Evolutionary conservation across 768 basidiomycete genomes (phyloP).

Genomic region (Atractiella rhizophila): DNA sequence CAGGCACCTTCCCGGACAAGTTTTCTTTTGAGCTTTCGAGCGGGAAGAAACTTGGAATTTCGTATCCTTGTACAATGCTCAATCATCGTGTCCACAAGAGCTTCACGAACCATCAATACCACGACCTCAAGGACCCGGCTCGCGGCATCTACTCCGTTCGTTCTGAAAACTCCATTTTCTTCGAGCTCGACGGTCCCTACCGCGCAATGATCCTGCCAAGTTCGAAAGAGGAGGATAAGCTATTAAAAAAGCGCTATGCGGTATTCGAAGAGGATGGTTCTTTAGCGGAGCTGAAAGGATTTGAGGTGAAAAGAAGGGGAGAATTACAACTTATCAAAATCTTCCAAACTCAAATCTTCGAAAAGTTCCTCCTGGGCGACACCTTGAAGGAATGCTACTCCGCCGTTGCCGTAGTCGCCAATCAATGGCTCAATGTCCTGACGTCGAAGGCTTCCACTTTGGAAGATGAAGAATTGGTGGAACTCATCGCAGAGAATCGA

Average conservation of each 20-base stretch:
- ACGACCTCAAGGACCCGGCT: constrained; percentile 51
- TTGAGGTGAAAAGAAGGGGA: constrained; percentile 92
- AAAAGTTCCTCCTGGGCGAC: constrained; percentile 76
- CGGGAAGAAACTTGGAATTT: constrained; percentile 68
- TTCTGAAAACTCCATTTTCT: constrained; percentile 96
- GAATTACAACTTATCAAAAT: constrained; percentile 97
- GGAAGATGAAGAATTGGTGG: constrained; percentile 73
- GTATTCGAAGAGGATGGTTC: constrained; percentile 96
- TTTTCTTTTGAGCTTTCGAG: constrained; percentile 75
- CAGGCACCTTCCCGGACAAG: constrained; percentile 83
- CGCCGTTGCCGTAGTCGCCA: constrained; percentile 72
- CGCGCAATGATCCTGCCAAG: constrained; percentile 97
- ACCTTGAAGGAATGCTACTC: constrained; percentile 90
- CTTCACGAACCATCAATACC: constrained; percentile 96
- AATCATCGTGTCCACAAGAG: constrained; percentile 86
- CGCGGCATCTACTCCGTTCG: constrained; percentile 62
- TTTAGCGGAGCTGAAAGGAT: constrained; percentile 93
- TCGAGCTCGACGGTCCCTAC: constrained; percentile 95
- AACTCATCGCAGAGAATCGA: constrained; percentile 92
- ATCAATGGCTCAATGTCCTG: constrained; percentile 92
- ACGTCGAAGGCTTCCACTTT: constrained; percentile 64
- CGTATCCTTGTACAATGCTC: constrained; percentile 97
- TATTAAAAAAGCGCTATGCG: constrained; percentile 94
- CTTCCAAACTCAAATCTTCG: constrained; percentile 95
- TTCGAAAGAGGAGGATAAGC: constrained; percentile 95